Percentiles rank a stretch among this genome's conserved stretches.
Evolutionary conservation across 2,329 filamentous ascomycete genomes (phyloP).

Genomic region (Aspergillus tamarii): DNA sequence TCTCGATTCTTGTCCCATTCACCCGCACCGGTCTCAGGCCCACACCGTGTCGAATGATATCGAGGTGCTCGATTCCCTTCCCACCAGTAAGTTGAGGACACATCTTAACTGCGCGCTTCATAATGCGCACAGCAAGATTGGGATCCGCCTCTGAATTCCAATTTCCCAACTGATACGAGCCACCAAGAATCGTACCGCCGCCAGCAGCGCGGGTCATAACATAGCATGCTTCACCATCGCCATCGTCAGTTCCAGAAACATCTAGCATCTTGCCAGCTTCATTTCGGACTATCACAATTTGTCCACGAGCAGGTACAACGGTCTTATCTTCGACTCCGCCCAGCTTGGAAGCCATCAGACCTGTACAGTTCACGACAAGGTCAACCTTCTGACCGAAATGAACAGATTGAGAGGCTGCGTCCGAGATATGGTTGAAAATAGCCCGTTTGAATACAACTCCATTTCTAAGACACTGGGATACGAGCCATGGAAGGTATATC

Average conservation of each 20-base stretch:
- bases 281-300: constrained; percentile 81
- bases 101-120: constrained; percentile 61
- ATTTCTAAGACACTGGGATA: constrained; percentile 72
- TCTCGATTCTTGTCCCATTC: constrained; percentile 75
- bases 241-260: constrained; percentile 72
- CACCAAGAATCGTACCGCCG: constrained; percentile 80
- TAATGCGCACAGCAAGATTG: constrained; percentile 76
- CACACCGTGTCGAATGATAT: constrained; percentile 76
- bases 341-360: constrained; percentile 70
- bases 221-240: constrained; percentile 71
- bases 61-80: constrained; percentile 64
- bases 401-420: constrained; percentile 61
- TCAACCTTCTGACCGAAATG: constrained; percentile 59
- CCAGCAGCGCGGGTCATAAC: constrained; percentile 75
- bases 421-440: constrained; percentile 66
- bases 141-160: constrained; percentile 79
- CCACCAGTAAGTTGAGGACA: constrained; percentile 46
- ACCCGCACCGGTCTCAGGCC: constrained; percentile 74
- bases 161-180: constrained; percentile 74
- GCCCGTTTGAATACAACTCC: constrained; percentile 69
- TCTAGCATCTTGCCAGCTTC: constrained; percentile 69
- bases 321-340: constrained; percentile 77
- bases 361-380: constrained; percentile 81
- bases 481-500: constrained; percentile 80
- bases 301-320: constrained; percentile 76